phyloP scores from a whole-genome alignment of 495 filamentous ascomycete genomes.

The Daldinia grandis region DNA sequence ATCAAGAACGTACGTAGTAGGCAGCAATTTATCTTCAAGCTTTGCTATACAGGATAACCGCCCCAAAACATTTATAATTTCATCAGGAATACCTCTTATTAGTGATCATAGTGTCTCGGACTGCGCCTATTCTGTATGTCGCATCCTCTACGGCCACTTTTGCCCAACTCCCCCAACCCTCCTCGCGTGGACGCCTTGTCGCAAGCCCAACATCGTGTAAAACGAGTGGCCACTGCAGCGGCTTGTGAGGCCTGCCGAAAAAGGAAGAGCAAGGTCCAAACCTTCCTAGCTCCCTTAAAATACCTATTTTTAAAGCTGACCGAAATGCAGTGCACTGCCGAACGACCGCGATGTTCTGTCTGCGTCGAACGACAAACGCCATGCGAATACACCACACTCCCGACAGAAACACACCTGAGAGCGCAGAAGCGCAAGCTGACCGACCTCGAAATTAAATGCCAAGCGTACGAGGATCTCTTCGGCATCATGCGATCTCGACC shows the following conservation, averaged over 20 bases:
- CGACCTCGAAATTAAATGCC: slow-evolving; percentile 37
- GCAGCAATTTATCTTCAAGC: background rate
- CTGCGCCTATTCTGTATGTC: slow-evolving; percentile 29
- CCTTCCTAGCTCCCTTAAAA: background rate
- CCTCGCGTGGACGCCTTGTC: slow-evolving; percentile 23
- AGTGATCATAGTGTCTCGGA: background rate
- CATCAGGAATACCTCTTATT: background rate
- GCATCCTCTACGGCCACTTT: slow-evolving; percentile 33
- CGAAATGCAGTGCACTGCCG: slow-evolving; percentile 24
- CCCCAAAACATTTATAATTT: background rate
- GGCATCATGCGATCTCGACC: slow-evolving; percentile 33
- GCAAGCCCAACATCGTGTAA: slow-evolving; percentile 25
- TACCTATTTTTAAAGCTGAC: background rate
- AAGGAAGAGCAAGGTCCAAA: slow-evolving; percentile 37
- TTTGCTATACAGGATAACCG: background rate
- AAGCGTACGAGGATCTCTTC: slow-evolving; percentile 31
- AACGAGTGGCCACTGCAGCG: slow-evolving; percentile 28
- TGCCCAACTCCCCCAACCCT: slow-evolving; percentile 39
- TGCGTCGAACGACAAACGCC: slow-evolving; percentile 33
- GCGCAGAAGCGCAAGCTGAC: slow-evolving; percentile 36
- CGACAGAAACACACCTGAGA: slow-evolving; percentile 34
- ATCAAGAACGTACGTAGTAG: background rate
- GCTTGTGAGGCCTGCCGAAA: slow-evolving; percentile 39
- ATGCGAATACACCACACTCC: slow-evolving; percentile 41
- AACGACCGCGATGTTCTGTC: slow-evolving; percentile 40